These are phyloP conservation scores for Malassezia nana DNA, from an alignment of 1,284 basidiomycete species.

Conservation along the genomic window DNA sequence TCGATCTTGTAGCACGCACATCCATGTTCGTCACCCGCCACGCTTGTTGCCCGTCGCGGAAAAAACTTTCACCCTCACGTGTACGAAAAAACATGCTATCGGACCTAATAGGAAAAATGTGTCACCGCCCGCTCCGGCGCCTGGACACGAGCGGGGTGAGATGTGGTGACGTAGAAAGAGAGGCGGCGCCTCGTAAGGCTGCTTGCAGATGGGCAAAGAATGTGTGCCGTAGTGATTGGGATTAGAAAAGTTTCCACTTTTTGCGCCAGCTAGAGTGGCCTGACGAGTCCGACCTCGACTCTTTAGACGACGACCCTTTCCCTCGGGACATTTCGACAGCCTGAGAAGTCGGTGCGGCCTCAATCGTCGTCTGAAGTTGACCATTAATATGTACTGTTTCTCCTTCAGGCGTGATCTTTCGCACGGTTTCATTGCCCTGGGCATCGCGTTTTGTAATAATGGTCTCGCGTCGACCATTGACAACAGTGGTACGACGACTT, in stretches of 20 bases:
- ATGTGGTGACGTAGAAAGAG: too few species aligned
- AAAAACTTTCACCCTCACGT: constrained; percentile 8
- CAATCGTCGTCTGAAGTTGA: constrained; percentile 20
- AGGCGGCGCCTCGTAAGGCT: too few species aligned
- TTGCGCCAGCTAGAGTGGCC: constrained; percentile 4
- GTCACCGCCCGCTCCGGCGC: not conserved
- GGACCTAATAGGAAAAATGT: not conserved
- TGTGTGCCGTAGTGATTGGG: not conserved
- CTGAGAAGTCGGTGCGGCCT: constrained; percentile 1
- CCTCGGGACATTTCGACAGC: constrained; percentile 2
- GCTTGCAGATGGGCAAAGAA: too few species aligned
- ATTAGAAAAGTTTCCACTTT: constrained; percentile 16
- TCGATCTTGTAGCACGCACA: constrained; percentile 1
- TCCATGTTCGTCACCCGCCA: constrained; percentile 5
- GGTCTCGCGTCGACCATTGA: constrained; percentile 35
- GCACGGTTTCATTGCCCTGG: constrained; percentile 34
- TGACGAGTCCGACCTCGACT: not conserved
- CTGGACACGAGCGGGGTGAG: not conserved
- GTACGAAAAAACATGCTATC: not conserved
- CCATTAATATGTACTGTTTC: constrained; percentile 35
- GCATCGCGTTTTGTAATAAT: constrained; percentile 30
- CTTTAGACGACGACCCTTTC: constrained; percentile 1
- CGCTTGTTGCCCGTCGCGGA: not conserved
- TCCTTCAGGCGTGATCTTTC: constrained; percentile 28
- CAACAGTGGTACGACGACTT: constrained; percentile 26